Base-by-base conservation (phyloP, 1,284 basidiomycete genomes). In the Neonothopanus nambi region DNA sequence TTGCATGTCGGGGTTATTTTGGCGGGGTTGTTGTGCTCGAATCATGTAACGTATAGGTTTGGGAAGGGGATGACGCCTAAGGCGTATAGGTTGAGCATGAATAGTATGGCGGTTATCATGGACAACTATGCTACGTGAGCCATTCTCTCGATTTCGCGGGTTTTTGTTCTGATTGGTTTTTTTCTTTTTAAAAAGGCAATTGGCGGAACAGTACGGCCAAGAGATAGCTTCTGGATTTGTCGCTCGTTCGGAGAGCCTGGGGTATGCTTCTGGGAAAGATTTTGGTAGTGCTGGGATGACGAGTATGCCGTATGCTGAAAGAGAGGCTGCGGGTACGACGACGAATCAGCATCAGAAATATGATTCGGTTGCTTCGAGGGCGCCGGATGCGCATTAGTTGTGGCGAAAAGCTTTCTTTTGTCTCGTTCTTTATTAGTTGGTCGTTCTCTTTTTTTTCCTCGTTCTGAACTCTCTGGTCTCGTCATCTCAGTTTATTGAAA, bases 61-160 rank as follows among this genome's bases (percentile, higher is more conserved):
- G 87, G 86, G 18, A 90, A 90, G 71, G 87, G 87, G 36, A 80
- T 90, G 77, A 89, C 83, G 71, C 87, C 87, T 23, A 81, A 86
- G 71, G 80, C 80, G 18, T 90, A 89, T 67, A 71, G 85, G 20
- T 70, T 90, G 47, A 82, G 82, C 64, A 67, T 81, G 70, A 74
- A 74, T 50, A 80, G 75, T 54, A 85, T 88, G 82, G 84, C 82
- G 6, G 76, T 83, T n/a, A 84, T 89, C 59, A 84, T 87, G 80
- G 84, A 89, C 57, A 80, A 80, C 53, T 87, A 86, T 65, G 82
- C 84, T 20, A 78, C 70, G 84, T 85, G 59, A 55, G 79, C 74
- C 17, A 33, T 37, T 28, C 48, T 12, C 7, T 37, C 18, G 30
- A n/a, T n/a, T n/a, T n/a, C n/a, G n/a, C n/a, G n/a, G n/a, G n/a